These are phyloP conservation scores for Alternaria gansuensis DNA, from an alignment of 2,329 filamentous ascomycete genomes.

Conservation along the genomic window DNA sequence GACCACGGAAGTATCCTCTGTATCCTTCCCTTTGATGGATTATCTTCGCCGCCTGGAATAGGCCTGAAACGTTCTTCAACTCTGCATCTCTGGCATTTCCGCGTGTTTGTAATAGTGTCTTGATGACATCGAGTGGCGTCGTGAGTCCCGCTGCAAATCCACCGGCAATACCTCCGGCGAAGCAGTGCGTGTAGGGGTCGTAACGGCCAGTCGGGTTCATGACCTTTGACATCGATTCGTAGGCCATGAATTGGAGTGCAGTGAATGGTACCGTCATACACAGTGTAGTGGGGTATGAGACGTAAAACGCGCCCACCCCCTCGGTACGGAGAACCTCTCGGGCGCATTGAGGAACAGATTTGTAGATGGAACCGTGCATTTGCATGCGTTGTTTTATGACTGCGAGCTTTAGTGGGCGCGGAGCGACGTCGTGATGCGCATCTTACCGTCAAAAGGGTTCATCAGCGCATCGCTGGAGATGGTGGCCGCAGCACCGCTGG, in stretches of 20 bases:
- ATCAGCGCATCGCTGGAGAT: slow-evolving; percentile 98
- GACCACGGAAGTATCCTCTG: slow-evolving; percentile 89
- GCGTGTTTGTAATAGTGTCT: slow-evolving; percentile 94
- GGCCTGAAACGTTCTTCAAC: slow-evolving; percentile 82
- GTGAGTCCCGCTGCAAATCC: slow-evolving; percentile 93
- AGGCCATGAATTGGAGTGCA: slow-evolving; percentile 94
- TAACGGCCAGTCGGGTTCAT: slow-evolving; percentile 89
- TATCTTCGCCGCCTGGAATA: slow-evolving; percentile 79
- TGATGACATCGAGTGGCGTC: slow-evolving; percentile 97
- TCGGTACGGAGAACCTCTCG: slow-evolving; percentile 86
- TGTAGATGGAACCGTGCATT: slow-evolving; percentile 93
- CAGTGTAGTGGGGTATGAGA: slow-evolving; percentile 96
- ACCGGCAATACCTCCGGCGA: slow-evolving; percentile 90
- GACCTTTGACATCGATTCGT: slow-evolving; percentile 92
- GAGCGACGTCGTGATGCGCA: slow-evolving; percentile 3
- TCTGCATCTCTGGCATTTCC: slow-evolving; percentile 83
- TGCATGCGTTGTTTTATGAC: slow-evolving; percentile 99
- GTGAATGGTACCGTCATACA: slow-evolving; percentile 99
- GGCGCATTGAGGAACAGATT: slow-evolving; percentile 86
- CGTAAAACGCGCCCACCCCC: slow-evolving; percentile 91
- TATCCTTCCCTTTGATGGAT: slow-evolving; percentile 85
- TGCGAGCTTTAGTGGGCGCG: slow-evolving; percentile 53
- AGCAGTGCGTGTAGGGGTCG: slow-evolving; percentile 92
- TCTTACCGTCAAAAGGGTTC: slow-evolving; percentile 97
- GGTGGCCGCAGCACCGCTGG: slow-evolving; percentile 92